These are phyloP conservation scores for Oryza nivara DNA, from an alignment of 176 grass and related monocot species.

Conservation along the genomic window DNA sequence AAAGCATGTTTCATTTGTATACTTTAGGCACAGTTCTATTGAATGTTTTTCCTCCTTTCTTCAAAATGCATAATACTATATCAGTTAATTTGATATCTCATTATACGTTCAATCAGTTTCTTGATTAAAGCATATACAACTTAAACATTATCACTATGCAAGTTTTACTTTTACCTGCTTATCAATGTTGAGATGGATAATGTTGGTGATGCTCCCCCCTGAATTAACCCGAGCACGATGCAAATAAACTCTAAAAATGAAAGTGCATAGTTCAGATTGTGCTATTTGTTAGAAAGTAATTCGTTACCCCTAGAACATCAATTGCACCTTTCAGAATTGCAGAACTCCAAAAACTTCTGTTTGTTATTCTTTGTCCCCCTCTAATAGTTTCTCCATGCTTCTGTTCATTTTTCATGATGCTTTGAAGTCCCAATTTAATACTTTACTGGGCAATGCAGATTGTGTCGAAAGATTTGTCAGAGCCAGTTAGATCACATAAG, in stretches of 20 bases:
- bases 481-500: slow-evolving; percentile 95
- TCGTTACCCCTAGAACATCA: background rate
- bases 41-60: background rate
- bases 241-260: background rate
- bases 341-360: background rate
- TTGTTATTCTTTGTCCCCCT: background rate
- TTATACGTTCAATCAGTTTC: background rate
- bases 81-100: background rate
- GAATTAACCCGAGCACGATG: background rate
- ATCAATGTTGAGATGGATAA: background rate
- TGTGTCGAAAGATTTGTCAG: slow-evolving; percentile 94
- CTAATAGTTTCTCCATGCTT: slow-evolving; percentile 1
- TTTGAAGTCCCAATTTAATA: slow-evolving; percentile 25
- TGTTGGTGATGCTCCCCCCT: background rate
- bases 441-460: slow-evolving; percentile 58
- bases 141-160: background rate
- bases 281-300: background rate
- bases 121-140: background rate
- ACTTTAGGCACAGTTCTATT: background rate
- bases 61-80: background rate
- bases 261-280: background rate
- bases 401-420: slow-evolving; percentile 1
- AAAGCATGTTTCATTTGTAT: background rate
- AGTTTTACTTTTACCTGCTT: background rate
- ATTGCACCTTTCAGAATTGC: background rate